Conservation (phyloP, 352 stramenopile species). For the Pythium myriotylum region DNA sequence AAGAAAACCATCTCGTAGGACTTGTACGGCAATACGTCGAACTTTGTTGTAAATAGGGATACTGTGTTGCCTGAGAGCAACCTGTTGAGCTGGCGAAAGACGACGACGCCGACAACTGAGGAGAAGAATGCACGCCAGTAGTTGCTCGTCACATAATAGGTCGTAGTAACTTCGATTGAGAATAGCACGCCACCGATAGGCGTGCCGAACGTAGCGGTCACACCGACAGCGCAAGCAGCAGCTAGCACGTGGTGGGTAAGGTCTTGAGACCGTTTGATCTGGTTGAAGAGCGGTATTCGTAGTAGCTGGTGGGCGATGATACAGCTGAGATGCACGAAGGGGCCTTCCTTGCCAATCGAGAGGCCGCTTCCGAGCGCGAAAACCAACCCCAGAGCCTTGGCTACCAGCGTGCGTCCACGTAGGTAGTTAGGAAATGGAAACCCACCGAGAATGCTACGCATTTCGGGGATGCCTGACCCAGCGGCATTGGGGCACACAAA, state of each 20-base stretch:
- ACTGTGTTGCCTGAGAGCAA: slow-evolving; percentile 59
- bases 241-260: slow-evolving; percentile 72
- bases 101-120: slow-evolving; percentile 81
- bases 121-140: slow-evolving; percentile 92
- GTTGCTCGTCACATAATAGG: slow-evolving; percentile 90
- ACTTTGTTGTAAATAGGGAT: slow-evolving; percentile 82
- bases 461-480: slow-evolving; percentile 78
- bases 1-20: slow-evolving; percentile 80
- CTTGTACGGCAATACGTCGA: slow-evolving; percentile 71
- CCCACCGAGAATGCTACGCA: slow-evolving; percentile 75
- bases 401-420: slow-evolving; percentile 51
- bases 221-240: slow-evolving; percentile 71
- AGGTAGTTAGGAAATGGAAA: slow-evolving; percentile 76
- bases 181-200: slow-evolving; percentile 95
- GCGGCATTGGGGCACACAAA: slow-evolving; percentile 64
- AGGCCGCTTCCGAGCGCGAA: slow-evolving; percentile 68
- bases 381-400: slow-evolving; percentile 70
- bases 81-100: slow-evolving; percentile 79
- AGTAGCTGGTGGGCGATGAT: slow-evolving; percentile 74
- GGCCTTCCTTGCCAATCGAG: slow-evolving; percentile 78
- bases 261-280: slow-evolving; percentile 60
- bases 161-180: slow-evolving; percentile 92
- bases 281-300: slow-evolving; percentile 53
- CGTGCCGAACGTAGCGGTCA: slow-evolving; percentile 79
- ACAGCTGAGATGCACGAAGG: slow-evolving; percentile 80